Evolutionary conservation across 352 stramenopile species (phyloP), one percentile per base, ranked within the genome.

Genomic region (Pythium apleroticum): DNA sequence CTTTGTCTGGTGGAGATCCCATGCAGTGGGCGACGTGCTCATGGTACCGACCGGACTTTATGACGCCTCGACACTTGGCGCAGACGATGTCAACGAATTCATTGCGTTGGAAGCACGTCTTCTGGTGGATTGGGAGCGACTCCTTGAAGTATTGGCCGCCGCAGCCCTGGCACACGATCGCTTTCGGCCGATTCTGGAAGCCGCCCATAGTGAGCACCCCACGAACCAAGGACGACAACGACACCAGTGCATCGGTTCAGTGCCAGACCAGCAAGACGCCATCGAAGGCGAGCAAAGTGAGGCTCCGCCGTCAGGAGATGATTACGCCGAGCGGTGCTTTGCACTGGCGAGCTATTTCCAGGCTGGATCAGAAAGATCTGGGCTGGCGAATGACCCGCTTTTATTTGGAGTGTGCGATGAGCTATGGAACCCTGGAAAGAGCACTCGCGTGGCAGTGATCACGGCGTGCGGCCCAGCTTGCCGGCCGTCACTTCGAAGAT

Each of bases 111-210:
- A 86, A 92, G 57, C 84, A 92, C 4, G 63, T 74, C 55, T 89
- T 89, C 57, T 90, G 81, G 52, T 92, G 84, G 59, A 92, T 89
- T 0, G 68, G 65, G n/a, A 92, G 58, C 33, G 84, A 90, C 19
- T 69, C 73, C 4, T 74, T 59, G 27, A 92, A 92, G 63, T 78
- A 92, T 30, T 83, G 76, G 31, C 76, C 73, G 15, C 78, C 66
- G 33, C 84, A 92, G 4, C 53, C 76, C 25, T 70, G 52, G 45
- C 84, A 92, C 12, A 72, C 33, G n/a, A 63, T 33, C 5, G 45
- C 66, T 1, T 31, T 28, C 6, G 65, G 65, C 19, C 53, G 52
- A 4, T 37, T 45, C 11, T 58, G 61, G 35, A 63, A 62, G 41
- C 60, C 50, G 27, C 48, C 39, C 43, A 48, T 28, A 20, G 39